Evolutionary conservation across 768 basidiomycete species (phyloP), one percentile per base, ranked within the genome.

Genomic region (Porphyrellus cyaneotinctus): DNA sequence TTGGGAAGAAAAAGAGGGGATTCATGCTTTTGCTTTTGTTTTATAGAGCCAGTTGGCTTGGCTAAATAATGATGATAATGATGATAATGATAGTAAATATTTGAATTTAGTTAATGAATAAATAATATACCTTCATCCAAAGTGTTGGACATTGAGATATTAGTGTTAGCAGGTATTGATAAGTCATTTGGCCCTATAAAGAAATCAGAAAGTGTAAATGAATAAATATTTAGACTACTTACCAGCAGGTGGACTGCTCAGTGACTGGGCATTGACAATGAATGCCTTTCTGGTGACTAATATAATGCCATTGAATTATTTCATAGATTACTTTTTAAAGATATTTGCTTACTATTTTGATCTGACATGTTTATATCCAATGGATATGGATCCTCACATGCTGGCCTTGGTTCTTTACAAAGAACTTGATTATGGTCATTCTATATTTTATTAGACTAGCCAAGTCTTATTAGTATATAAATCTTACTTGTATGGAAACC

Each of bases 401-500:
- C 9, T 13, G 17, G 5, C 1, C 11, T 3, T 43, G 17, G n/a
- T n/a, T 46, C 43, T 2, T 10, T 6, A 35, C 1, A n/a, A n/a
- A 3, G 17, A 28, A 3, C 9, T 2, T 13, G n/a, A 28, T n/a
- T n/a, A n/a, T n/a, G 26, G 26, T 28, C 9, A 35, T 8, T 2
- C n/a, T 15, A 15, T 15, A 4, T 17, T 4, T 15, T 17, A 2
- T 43, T 5, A 32, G 6, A 14, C 0, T 0, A 18, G 36, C 1
- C 31, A 1, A 14, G 13, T 7, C 2, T 11, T 23, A 1, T 5
- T 0, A 38, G 13, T n/a, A 23, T 3, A 38, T 35, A 4, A 2
- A 18, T 39, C 63, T 56, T 11, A 63, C 62, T 9, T 64, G 58
- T 23, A 6, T 5, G 47, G 43, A 1, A 23, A 10, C 9, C 24